Evolutionary conservation across 2,329 filamentous ascomycete species (phyloP).

Genomic region (Ascochyta lentis): DNA sequence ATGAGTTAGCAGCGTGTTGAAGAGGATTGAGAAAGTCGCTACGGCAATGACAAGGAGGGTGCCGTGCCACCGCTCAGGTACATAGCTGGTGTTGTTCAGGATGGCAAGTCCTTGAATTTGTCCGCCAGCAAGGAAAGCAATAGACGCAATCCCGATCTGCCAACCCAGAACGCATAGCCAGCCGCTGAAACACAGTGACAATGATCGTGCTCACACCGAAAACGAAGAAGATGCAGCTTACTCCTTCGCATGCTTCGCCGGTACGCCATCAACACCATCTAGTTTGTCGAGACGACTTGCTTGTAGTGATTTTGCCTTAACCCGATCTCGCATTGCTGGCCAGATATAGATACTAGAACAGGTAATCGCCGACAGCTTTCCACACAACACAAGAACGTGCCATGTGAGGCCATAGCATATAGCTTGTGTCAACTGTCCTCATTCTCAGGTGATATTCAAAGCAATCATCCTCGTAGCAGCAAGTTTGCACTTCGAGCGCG

Average conservation of each 20-base stretch:
- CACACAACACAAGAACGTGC: too few species aligned
- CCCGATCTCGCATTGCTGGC: too few species aligned
- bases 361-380: too few species aligned
- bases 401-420: too few species aligned
- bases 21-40: slow-evolving; percentile 45
- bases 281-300: too few species aligned
- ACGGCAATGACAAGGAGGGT: slow-evolving; percentile 58
- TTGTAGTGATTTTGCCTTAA: too few species aligned
- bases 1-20: slow-evolving; percentile 56
- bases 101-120: slow-evolving; percentile 44
- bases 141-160: slow-evolving; percentile 47
- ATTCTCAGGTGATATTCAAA: too few species aligned
- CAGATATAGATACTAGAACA: too few species aligned
- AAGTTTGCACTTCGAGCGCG: too few species aligned
- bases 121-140: slow-evolving; percentile 38
- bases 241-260: slow-evolving; percentile 24
- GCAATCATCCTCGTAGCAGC: too few species aligned
- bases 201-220: slow-evolving; percentile 39
- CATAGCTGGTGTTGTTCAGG: slow-evolving; percentile 50
- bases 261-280: neutral
- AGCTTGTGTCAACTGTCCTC: too few species aligned
- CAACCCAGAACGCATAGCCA: slow-evolving; percentile 53
- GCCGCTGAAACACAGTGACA: slow-evolving; percentile 25
- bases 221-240: slow-evolving; percentile 14
- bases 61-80: slow-evolving; percentile 55